Percentiles rank a stretch among this genome's conserved stretches.
Conservation (phyloP, 257 asterid species). For the Lantana camara region DNA sequence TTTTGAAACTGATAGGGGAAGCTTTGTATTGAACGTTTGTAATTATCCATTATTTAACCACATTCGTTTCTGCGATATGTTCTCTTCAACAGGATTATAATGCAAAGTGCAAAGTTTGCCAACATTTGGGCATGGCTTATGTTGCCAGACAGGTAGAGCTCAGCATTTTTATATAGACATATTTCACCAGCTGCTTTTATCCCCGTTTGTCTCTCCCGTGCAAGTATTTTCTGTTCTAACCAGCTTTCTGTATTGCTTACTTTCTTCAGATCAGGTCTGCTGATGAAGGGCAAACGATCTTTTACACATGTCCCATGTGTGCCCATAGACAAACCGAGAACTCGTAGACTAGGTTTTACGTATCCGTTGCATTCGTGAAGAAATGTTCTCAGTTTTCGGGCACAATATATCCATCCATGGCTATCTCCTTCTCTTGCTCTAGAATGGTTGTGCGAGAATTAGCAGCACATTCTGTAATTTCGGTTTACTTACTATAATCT, state of each 20-base stretch:
- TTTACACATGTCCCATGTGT: constrained; percentile 81
- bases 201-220: not conserved
- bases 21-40: no score
- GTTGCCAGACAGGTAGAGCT: constrained; percentile 78
- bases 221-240: constrained; percentile 8
- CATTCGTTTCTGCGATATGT: not conserved
- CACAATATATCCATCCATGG: no score
- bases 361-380: not conserved
- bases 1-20: no score
- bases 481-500: no score
- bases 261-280: constrained; percentile 81
- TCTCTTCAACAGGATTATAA: constrained; percentile 65
- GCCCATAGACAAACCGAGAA: constrained; percentile 79
- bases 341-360: constrained; percentile 40
- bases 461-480: not conserved
- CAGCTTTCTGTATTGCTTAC: not conserved
- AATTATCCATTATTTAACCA: no score
- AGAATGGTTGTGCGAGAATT: constrained; percentile 11
- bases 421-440: no score
- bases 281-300: constrained; percentile 97
- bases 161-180: not conserved
- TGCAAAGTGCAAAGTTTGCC: constrained; percentile 89
- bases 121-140: constrained; percentile 79
- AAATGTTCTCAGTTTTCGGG: no score
- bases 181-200: not conserved